Evolutionary conservation across 306 rosid genomes (phyloP), one percentile per base, ranked within the genome.

Genomic region (Carpinus fangiana): DNA sequence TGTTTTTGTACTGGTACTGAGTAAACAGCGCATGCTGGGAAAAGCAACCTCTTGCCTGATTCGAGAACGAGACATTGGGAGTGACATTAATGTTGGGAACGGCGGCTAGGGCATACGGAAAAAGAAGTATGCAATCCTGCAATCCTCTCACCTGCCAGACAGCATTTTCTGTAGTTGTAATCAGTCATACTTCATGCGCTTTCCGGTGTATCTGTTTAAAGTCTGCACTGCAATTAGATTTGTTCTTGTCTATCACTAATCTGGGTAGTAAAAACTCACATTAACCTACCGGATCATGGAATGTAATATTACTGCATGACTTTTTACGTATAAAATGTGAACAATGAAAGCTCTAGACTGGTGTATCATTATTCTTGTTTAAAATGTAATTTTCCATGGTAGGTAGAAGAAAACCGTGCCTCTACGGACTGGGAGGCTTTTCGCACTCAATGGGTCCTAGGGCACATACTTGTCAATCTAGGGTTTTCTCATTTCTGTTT

Each of bases 161-260:
- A 51, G 70, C 80, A n/a, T 84, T 80, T 75, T 79, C 59, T 76
- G 81, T 84, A 65, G 67, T 82, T 87, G 96, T 91, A 90, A 86
- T 87, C 87, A 82, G 7, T 81, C 45, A 12, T 53, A 65, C 50
- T 71, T 55, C 43, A 16, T 13, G 20, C 31, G 45, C 65, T 23
- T 50, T 20, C 64, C 4, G 50, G 26, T 18, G 26, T 17, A 38
- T 5, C 14, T 36, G 50, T 66, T 11, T 17, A 17, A 66, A 47
- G 71, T 11, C 71, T 1, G 28, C 12, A 8, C 16, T 1, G 71
- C 50, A 4, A 10, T 38, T 41, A 8, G 50, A 66, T 17, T 38
- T 38, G 47, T 66, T 38, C 71, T 36, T 17, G 3, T 66, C 21
- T 9, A 6, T 41, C 28, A 66, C 72, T 17, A 18, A 66, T 38